Evolutionary conservation across 495 filamentous ascomycete genomes (phyloP).

Genomic region (Aspergillus leporis): DNA sequence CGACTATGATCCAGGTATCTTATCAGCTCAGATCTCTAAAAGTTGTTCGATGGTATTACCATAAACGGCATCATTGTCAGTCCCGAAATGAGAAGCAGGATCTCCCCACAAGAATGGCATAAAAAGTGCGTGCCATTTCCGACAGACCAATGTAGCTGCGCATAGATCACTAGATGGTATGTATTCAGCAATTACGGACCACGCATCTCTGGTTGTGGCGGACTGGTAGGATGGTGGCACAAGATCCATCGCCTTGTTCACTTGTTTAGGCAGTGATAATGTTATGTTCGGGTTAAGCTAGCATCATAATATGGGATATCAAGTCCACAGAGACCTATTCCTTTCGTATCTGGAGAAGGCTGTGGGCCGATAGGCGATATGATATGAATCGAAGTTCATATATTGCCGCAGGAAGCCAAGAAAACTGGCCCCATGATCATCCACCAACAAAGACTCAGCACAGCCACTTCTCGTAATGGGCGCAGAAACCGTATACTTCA

Average conservation of each 20-base stretch:
- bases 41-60: slow-evolving; percentile 30
- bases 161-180: slow-evolving; percentile 60
- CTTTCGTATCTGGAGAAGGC: neutral
- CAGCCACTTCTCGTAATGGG: slow-evolving; percentile 15
- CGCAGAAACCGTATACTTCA: neutral
- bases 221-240: slow-evolving; percentile 61
- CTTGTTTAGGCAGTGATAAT: neutral
- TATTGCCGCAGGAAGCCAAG: slow-evolving; percentile 6
- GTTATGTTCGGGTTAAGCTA: neutral
- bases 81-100: slow-evolving; percentile 64
- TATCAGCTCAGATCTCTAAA: slow-evolving; percentile 8
- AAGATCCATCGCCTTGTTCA: slow-evolving; percentile 45
- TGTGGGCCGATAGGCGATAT: neutral
- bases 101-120: slow-evolving; percentile 66
- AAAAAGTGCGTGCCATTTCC: slow-evolving; percentile 60
- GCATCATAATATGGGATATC: neutral
- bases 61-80: slow-evolving; percentile 63
- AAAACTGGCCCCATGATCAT: slow-evolving; percentile 6
- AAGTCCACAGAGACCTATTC: neutral
- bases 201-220: slow-evolving; percentile 58
- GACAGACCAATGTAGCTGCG: slow-evolving; percentile 57
- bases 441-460: slow-evolving; percentile 4
- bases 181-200: slow-evolving; percentile 62
- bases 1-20: slow-evolving; percentile 41
- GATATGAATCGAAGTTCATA: neutral